Base-by-base conservation (phyloP, 345 rosid genomes). In the Eucalyptus sideroxylon region DNA sequence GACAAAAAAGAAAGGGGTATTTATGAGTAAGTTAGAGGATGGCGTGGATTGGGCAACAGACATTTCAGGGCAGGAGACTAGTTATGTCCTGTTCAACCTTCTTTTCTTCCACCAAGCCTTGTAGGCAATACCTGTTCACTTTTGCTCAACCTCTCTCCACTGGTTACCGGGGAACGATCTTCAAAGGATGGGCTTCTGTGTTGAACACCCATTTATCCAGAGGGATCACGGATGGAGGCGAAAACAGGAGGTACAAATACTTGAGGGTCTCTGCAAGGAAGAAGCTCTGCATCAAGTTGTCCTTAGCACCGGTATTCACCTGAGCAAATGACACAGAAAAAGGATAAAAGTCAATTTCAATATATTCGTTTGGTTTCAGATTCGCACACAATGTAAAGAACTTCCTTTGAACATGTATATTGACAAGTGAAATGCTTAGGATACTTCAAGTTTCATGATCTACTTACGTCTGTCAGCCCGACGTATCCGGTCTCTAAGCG, bases 401-500 rank as follows among this genome's bases (percentile, higher is more conserved):
- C 47, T 21, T 77, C 47, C 27, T 3, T 77, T 77, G 85, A 77
- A 40, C 85, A 40, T 77, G 85, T 77, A 31, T 37, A 56, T 37
- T 34, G 69, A 87, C 40, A 87, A 40, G 80, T 13, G 27, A 53
- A 50, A 60, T 44, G n/a, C 40, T 53, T 42, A 23, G 13, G 30
- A 81, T 23, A 49, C 53, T 51, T 42, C 88, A 9, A 67, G 87
- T 50, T 49, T 86, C 53, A 53, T 30, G 49, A n/a, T 49, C 87
- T 45, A 59, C 98, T 94, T 93, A 97, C 99, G 93, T 98, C 98
- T 80, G 95, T 95, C 80, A 97, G 94, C 88, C 99, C 99, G 34
- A 97, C 99, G 44, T 97, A 98, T 92, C 99, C 99, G 2, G 96
- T 89, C 90, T 96, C 98, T 62, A 94, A 77, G 49, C 98, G 98